A percentile compares a stretch with the other conserved stretches of the same genome.
These are phyloP conservation scores for Backusella westeae DNA, from an alignment of 192 early-diverging fungal genomes.

Conservation along the genomic window DNA sequence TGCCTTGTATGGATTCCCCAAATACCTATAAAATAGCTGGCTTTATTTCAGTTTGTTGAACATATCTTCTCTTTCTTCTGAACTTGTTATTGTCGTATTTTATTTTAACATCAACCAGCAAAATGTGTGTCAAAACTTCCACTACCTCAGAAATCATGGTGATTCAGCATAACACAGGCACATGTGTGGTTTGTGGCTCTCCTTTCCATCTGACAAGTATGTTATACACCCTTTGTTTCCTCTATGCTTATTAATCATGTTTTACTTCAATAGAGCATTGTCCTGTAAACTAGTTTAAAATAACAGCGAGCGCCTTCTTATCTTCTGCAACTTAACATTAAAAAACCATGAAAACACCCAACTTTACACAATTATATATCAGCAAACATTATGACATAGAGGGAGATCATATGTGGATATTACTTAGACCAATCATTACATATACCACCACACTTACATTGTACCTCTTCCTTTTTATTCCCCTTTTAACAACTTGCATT, in stretches of 20 bases:
- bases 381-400: neutral
- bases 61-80: neutral
- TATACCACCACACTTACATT: neutral
- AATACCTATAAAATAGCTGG: neutral
- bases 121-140: neutral
- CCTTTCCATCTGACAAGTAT: constrained; percentile 1
- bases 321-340: neutral
- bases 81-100: neutral
- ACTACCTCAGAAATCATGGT: neutral
- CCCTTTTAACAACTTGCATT: constrained; percentile 10
- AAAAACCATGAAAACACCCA: neutral
- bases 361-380: neutral
- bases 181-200: neutral
- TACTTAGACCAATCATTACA: constrained; percentile 9
- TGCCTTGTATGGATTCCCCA: constrained; percentile 7
- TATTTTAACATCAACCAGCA: neutral
- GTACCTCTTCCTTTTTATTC: neutral
- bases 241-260: neutral
- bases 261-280: constrained; percentile 7
- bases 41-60: neutral
- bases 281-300: neutral
- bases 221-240: neutral
- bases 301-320: neutral
- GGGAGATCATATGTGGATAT: neutral
- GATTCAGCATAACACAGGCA: neutral